Evolutionary conservation across 2,329 filamentous ascomycete species (phyloP).

Genomic region (Colletotrichum sp.): DNA sequence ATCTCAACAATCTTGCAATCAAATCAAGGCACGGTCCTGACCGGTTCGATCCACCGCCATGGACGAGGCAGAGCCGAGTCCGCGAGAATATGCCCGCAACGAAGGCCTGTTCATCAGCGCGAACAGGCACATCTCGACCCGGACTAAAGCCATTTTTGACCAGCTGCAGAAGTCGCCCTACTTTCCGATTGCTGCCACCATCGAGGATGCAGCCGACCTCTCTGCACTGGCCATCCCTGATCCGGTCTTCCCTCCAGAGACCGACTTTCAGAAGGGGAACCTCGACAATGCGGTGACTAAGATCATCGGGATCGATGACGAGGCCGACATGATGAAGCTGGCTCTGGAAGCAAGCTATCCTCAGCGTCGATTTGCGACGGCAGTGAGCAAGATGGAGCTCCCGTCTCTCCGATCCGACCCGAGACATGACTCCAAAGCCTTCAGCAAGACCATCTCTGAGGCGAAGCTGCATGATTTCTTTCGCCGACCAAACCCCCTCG

Average conservation of each 20-base stretch:
- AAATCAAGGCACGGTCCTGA: neutral
- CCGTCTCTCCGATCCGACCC: conserved; percentile 5
- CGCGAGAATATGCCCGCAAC: neutral
- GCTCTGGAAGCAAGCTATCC: neutral
- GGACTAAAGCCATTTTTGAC: neutral
- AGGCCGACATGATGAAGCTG: neutral
- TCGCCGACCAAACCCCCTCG: neutral
- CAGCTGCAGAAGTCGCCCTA: neutral
- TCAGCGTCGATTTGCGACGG: neutral
- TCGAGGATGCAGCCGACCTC: neutral
- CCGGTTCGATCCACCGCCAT: neutral
- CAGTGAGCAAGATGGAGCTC: neutral
- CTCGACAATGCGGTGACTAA: neutral
- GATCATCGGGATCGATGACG: neutral
- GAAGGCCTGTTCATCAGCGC: neutral
- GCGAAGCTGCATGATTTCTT: neutral
- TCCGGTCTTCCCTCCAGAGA: neutral
- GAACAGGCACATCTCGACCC: neutral
- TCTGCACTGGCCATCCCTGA: neutral
- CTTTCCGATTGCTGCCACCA: neutral
- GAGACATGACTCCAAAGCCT: neutral
- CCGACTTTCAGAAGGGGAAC: neutral
- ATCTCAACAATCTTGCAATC: neutral
- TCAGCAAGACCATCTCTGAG: neutral
- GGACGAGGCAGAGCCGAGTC: neutral